Evolutionary conservation across 495 filamentous ascomycete species (phyloP).

Genomic region (Hapsidospora chrysogenum): DNA sequence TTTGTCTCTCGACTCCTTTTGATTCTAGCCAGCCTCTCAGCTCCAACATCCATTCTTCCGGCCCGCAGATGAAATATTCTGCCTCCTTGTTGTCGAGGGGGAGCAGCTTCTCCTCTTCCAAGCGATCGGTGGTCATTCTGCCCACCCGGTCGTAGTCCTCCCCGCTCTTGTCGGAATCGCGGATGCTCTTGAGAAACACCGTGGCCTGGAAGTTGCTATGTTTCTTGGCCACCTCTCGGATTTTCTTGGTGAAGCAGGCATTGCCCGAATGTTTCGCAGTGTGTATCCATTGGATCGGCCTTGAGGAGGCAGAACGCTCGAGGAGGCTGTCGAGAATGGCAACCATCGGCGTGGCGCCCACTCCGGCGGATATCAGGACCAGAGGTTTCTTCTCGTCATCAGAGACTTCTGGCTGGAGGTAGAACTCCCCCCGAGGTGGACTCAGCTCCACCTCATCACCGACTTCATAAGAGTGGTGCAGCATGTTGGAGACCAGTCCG

Average conservation of each 20-base stretch:
- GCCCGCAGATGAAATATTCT: constrained; percentile 57
- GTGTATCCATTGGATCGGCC: constrained; percentile 53
- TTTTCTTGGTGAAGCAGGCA: constrained; percentile 35
- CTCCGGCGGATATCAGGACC: constrained; percentile 52
- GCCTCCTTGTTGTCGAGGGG: constrained; percentile 34
- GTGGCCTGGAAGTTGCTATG: constrained; percentile 22
- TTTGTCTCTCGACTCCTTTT: constrained; percentile 31
- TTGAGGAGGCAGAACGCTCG: constrained; percentile 13
- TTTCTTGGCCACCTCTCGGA: constrained; percentile 28
- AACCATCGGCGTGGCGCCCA: constrained; percentile 49
- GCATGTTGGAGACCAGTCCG: constrained; percentile 51
- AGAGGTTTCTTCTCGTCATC: constrained; percentile 12
- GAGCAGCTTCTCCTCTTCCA: constrained; percentile 32
- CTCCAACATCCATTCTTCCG: constrained; percentile 46
- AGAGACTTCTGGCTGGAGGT: too few relatives aligned
- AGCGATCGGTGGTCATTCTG: constrained; percentile 33
- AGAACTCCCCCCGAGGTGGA: constrained; percentile 57
- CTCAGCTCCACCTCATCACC: constrained; percentile 49
- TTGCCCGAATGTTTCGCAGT: constrained; percentile 30
- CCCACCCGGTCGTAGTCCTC: constrained; percentile 36
- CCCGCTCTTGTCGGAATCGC: constrained; percentile 27
- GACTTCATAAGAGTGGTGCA: constrained; percentile 41
- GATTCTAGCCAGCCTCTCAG: constrained; percentile 29
- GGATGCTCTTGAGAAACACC: constrained; percentile 22
- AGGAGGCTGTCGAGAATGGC: constrained; percentile 46